Base-by-base conservation (phyloP, 1,284 basidiomycete species). In the Takashimella tepidaria region DNA sequence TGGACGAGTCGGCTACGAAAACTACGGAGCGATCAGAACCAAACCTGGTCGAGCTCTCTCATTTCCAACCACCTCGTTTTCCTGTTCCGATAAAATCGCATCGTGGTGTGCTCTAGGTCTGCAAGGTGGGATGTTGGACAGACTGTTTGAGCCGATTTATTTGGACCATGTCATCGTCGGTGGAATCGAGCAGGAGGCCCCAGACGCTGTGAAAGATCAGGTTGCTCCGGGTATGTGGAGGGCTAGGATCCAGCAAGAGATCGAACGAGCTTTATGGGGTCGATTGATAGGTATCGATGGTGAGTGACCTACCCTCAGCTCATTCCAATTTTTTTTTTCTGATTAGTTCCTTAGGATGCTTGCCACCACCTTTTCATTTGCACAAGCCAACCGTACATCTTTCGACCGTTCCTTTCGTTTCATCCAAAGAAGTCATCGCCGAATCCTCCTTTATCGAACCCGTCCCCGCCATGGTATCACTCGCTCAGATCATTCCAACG, bases 21-120 rank as follows among this genome's bases (percentile, higher is more conserved):
- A 84, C 8, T 76, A 83, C 27, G 86, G 88, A 5, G 84, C 87
- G 12, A 75, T 95, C 41, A 84, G 92, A 24, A 93, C 92, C 1
- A 96, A 95, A 69, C 92, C 92, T 1, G 91, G 77, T 11, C 83
- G 92, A 50, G 84, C 87, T 0, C 92, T 95, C 68, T 86, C 88
- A 0, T 84, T 84, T 0, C 83, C 85, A 0, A 89, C 91, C 1
- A 73, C 81, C 1, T 89, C 82, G 60, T 88, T 93, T 83, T 88
- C 88, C 0, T 95, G 92, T 73, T 89, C 87, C 60, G 92, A 96
- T 74, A 96, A 96, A 74, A 85, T 96, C 43, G 88, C 89, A 0
- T 74, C 80, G 1, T 96, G 89, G 89, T 82, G 78, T 57, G 82
- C 86, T 0, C 74, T 90, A 1, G 92, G 92, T 0, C 77, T 92